These are phyloP conservation scores for Talaromyces piceae DNA, from an alignment of 2,329 filamentous ascomycete genomes.

Conservation along the genomic window DNA sequence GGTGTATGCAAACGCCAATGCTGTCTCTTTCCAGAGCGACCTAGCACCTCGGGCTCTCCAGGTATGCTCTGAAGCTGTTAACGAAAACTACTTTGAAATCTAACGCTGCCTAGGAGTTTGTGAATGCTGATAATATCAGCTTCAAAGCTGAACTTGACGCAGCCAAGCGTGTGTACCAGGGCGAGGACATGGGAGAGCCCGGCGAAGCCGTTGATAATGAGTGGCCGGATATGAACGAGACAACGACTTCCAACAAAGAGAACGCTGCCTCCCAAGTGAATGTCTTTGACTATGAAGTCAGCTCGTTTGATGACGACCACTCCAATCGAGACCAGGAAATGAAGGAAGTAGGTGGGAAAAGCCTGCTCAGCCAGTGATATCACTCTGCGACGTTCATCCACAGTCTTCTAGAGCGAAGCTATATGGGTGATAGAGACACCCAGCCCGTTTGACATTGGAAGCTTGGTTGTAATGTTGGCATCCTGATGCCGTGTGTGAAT, in stretches of 20 bases:
- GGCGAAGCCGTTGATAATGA: constrained; percentile 4
- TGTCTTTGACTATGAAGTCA: constrained; percentile 33
- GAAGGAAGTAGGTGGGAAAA: constrained; percentile 14
- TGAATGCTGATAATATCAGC: constrained; percentile 42
- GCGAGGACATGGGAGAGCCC: constrained; percentile 7
- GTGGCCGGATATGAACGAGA: constrained; percentile 9
- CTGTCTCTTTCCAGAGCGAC: constrained; percentile 27
- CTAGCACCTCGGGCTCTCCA: constrained; percentile 29
- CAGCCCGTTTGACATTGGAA: neutral
- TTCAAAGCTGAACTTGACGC: constrained; percentile 31
- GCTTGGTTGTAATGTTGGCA: neutral
- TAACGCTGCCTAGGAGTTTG: constrained; percentile 32
- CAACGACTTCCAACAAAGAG: constrained; percentile 1
- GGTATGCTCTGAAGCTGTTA: constrained; percentile 18
- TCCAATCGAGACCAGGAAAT: constrained; percentile 24
- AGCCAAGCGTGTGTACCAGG: constrained; percentile 14
- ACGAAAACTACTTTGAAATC: neutral
- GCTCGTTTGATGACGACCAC: constrained; percentile 27
- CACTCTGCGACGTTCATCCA: neutral
- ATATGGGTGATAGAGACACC: neutral
- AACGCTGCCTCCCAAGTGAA: constrained; percentile 20
- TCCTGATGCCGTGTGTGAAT: neutral
- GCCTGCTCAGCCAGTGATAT: constrained; percentile 6
- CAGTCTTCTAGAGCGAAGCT: neutral
- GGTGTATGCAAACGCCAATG: constrained; percentile 51